phyloP scores from a whole-genome alignment of 257 asterid genomes.

The Capsicum baccatum region DNA sequence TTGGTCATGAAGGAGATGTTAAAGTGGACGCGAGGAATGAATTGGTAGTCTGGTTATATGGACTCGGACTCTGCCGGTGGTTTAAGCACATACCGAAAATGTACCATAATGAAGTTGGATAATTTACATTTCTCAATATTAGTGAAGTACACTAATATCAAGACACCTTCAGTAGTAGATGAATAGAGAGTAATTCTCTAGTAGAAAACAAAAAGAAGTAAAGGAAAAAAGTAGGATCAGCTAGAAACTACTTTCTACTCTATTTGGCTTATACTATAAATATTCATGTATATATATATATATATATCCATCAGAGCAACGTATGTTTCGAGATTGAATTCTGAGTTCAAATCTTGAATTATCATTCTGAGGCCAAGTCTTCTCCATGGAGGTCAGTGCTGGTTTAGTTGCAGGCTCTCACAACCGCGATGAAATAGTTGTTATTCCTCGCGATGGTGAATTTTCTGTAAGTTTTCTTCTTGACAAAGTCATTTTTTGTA shows the following conservation, averaged over 20 bases:
- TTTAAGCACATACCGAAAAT: neutral
- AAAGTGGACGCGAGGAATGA: too few species aligned
- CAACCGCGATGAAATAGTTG: slow-evolving; percentile 33
- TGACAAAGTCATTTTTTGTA: neutral
- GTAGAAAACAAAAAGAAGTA: slow-evolving; percentile 19
- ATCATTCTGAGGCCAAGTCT: neutral
- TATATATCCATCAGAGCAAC: neutral
- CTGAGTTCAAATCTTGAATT: neutral
- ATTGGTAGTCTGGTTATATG: neutral
- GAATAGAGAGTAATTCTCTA: neutral
- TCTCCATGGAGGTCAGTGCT: slow-evolving; percentile 17
- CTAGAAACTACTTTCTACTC: slow-evolving; percentile 20
- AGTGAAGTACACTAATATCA: too few species aligned
- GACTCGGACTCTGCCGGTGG: neutral
- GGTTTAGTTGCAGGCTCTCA: slow-evolving; percentile 37
- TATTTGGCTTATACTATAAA: slow-evolving; percentile 3
- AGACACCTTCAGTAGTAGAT: too few species aligned
- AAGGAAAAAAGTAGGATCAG: neutral
- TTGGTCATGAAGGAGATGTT: too few species aligned
- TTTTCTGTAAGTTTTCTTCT: slow-evolving; percentile 25
- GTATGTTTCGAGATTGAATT: neutral
- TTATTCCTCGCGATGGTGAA: slow-evolving; percentile 32
- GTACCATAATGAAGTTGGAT: neutral
- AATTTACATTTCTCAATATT: neutral
- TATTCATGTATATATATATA: neutral